Base-by-base conservation (phyloP, 805 yeast genomes). In the Blastobotrys peoriensis region DNA sequence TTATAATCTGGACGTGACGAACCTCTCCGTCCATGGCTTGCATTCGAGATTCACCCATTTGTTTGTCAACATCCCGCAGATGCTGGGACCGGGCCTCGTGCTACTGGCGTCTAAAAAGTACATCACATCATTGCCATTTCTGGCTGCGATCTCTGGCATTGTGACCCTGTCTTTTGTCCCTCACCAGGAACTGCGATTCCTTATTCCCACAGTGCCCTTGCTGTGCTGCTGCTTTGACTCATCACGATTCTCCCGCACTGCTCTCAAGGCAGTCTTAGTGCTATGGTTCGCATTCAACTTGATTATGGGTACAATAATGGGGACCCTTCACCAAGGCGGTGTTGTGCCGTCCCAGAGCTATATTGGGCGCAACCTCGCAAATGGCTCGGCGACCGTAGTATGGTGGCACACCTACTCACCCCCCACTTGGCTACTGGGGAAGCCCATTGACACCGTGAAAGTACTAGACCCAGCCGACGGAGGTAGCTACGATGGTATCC, bases 321-420 rank as follows among this genome's bases (percentile, higher is more conserved):
- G 98, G 0, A 60, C 78, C 0, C 69, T 79, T 21, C 98, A 93
- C 57, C 98, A 93, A 67, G 88, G 91, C 34, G 99, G 99, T 1
- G 77, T 93, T 0, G 66, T 91, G 1, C 82, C 86, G 0, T 82
- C 84, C 0, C 65, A 85, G 47, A 51, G 49, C 2, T 50, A 52
- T 40, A 44, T 64, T 13, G 53, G 64, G 13, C 45, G 51, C 5
- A 34, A 50, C 44, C 42, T 59, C 16, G 47, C 54, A 2, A 41
- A 52, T 17, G 50, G 44, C 3, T 59, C 64, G 3, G 25, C 33
- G 19, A 63, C 71, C 0, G 66, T 77, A 0, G 57, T 91, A 3
- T 91, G 95, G 87, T 91, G 98, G 98, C 79, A 87, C 61, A 87
- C 96, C 0, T 93, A 91, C 55, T 76, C 86, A 3, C 97, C 98